Percentiles rank a stretch among this genome's conserved stretches.
Conservation (phyloP, 257 asterid species). For the Rubia yunnanensis region DNA sequence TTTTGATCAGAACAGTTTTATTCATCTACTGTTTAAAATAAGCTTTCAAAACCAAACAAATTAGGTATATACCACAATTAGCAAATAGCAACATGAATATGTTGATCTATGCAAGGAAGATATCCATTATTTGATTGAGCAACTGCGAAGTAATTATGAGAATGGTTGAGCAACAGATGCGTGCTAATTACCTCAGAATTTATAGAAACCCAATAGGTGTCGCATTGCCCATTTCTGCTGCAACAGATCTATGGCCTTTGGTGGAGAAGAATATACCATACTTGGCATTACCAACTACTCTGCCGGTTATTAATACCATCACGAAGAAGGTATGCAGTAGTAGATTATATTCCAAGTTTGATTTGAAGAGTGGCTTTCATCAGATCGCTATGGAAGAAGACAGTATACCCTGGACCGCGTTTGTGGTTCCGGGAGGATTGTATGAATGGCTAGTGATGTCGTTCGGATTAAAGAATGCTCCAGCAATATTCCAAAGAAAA, state of each 20-base stretch:
- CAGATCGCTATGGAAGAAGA: too few species aligned
- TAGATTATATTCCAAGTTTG: too few species aligned
- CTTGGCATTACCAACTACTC: slow-evolving; percentile 77
- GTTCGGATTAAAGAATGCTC: too few species aligned
- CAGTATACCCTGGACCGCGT: too few species aligned
- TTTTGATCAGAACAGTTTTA: neutral
- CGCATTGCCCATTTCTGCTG: slow-evolving; percentile 89
- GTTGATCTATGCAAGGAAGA: neutral
- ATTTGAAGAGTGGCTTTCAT: too few species aligned
- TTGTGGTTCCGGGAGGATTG: too few species aligned
- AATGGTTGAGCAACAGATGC: neutral
- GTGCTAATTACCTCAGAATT: slow-evolving; percentile 52
- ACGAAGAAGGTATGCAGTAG: too few species aligned
- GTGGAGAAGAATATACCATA: slow-evolving; percentile 80
- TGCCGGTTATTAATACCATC: too few species aligned
- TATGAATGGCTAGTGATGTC: too few species aligned
- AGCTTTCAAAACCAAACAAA: neutral
- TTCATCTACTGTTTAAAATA: neutral
- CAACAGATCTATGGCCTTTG: slow-evolving; percentile 61
- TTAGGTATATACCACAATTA: neutral
- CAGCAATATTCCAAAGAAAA: too few species aligned
- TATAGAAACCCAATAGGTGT: slow-evolving; percentile 71
- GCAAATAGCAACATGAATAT: neutral
- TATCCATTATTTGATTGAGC: neutral
- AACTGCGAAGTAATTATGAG: neutral